A percentile compares a stretch with the other conserved stretches of the same genome.
These are phyloP conservation scores for Rhodosporidiobolus odoratus DNA, from an alignment of 768 basidiomycete species.

Conservation along the genomic window DNA sequence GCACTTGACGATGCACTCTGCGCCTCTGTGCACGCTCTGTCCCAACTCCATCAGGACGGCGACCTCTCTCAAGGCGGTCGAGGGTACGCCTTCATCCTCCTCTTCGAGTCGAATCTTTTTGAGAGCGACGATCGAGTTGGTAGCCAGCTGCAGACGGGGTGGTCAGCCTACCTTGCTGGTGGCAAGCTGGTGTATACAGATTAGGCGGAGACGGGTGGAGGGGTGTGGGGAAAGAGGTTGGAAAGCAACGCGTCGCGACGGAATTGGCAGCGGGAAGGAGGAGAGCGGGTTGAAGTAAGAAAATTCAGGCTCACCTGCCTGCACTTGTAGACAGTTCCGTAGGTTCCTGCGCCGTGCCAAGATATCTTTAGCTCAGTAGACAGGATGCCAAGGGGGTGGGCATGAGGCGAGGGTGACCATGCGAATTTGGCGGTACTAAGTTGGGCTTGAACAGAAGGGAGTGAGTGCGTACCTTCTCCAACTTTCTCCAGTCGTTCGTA, in stretches of 20 bases:
- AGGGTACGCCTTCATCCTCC: constrained; percentile 96
- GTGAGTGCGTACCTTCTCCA: constrained; percentile 21
- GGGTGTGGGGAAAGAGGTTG: background rate
- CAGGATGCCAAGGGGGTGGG: background rate
- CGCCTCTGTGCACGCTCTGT: constrained; percentile 56
- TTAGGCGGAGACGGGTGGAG: background rate
- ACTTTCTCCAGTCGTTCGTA: constrained; percentile 35
- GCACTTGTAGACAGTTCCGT: constrained; percentile 97
- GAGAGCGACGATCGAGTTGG: constrained; percentile 77
- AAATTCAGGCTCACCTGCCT: constrained; percentile 52
- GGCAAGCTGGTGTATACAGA: no score
- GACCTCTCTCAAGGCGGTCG: constrained; percentile 94
- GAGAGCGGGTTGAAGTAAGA: no score
- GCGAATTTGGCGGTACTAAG: background rate
- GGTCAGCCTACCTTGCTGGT: no score
- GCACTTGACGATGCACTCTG: constrained; percentile 68
- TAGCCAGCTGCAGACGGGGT: constrained; percentile 54
- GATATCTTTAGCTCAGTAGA: background rate
- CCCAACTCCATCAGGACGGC: constrained; percentile 91
- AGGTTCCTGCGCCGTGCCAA: constrained; percentile 63
- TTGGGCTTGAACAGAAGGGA: background rate
- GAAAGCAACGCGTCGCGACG: background rate
- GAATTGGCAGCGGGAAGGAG: background rate
- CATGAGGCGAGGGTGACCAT: background rate
- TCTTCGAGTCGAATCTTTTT: constrained; percentile 98